Percentiles rank a stretch among this genome's conserved stretches.
These are phyloP conservation scores for Torulaspora microellipsoides DNA, from an alignment of 805 yeast species.

Conservation along the genomic window DNA sequence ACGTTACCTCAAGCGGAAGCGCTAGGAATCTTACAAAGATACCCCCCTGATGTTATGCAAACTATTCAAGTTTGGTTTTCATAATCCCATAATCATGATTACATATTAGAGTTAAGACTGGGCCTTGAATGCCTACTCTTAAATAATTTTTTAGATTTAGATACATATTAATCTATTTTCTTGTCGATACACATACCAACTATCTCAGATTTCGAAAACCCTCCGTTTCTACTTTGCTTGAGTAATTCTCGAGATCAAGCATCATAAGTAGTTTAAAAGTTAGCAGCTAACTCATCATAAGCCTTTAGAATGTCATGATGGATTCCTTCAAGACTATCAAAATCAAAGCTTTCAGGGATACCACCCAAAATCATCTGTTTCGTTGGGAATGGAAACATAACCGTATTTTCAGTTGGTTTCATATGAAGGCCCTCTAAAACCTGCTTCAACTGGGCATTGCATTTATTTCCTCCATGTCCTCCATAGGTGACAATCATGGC, in stretches of 20 bases:
- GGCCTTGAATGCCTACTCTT: too few relatives aligned
- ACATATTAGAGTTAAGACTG: too few relatives aligned
- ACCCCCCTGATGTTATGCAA: slow-evolving; percentile 56
- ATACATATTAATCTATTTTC: too few relatives aligned
- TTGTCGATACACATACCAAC: too few relatives aligned
- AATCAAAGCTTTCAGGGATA: slow-evolving; percentile 24
- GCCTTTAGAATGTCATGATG: slow-evolving; percentile 1
- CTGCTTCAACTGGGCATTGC: slow-evolving; percentile 25
- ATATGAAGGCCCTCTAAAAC: slow-evolving; percentile 21
- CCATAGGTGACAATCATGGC: slow-evolving; percentile 34
- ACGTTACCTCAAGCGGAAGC: slow-evolving; percentile 68
- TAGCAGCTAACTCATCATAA: not conserved
- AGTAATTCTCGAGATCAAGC: too few relatives aligned
- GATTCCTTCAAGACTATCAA: slow-evolving; percentile 4
- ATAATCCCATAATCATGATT: slow-evolving; percentile 9
- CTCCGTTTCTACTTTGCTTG: too few relatives aligned
- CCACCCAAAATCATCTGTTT: slow-evolving; percentile 38
- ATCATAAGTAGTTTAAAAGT: too few relatives aligned
- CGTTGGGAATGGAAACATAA: slow-evolving; percentile 32
- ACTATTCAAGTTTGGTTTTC: slow-evolving; percentile 59
- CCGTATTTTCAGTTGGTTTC: slow-evolving; percentile 11
- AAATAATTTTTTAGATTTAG: too few relatives aligned
- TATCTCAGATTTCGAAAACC: too few relatives aligned
- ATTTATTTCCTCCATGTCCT: slow-evolving; percentile 30
- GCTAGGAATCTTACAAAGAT: slow-evolving; percentile 54